Conservation (phyloP, 208 protist species). For the Acanthamoeba triangularis region DNA sequence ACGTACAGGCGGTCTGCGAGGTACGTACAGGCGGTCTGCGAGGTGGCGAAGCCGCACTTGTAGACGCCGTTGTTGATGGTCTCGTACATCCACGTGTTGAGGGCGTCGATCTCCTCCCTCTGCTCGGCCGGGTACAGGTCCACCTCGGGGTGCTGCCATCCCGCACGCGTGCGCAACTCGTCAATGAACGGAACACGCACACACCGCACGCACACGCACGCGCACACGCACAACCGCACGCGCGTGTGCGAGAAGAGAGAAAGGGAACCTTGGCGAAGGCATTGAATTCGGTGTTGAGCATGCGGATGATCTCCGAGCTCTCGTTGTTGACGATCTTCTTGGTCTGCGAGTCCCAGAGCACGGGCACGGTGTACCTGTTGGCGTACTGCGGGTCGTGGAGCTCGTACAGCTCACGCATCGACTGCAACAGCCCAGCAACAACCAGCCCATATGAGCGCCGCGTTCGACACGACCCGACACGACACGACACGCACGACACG, state of each 20-base stretch:
- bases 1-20: neutral
- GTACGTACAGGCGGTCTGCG: conserved; percentile 91
- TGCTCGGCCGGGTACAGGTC: conserved; percentile 92
- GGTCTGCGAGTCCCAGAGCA: conserved; percentile 95
- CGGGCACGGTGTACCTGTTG: conserved; percentile 91
- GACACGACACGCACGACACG: neutral
- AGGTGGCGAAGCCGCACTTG: conserved; percentile 92
- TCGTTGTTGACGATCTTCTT: conserved; percentile 96
- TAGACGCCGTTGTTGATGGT: conserved; percentile 95
- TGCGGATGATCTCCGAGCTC: conserved; percentile 93
- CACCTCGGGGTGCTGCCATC: conserved; percentile 87
- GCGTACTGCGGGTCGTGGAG: conserved; percentile 78
- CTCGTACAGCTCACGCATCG: conserved; percentile 89
- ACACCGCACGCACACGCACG: too few species aligned
- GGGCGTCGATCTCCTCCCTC: conserved; percentile 90
- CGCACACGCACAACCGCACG: too few species aligned
- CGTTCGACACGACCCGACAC: neutral
- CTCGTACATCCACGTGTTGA: conserved; percentile 93
- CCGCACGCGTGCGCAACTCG: neutral
- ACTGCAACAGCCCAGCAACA: neutral
- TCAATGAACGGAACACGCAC: neutral
- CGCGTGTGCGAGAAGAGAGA: neutral
- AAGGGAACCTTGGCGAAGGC: conserved; percentile 80
- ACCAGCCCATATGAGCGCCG: neutral
- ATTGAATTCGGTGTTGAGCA: conserved; percentile 93